Base-by-base conservation (phyloP, 2,329 filamentous ascomycete species). In the Corinectria fuckeliana region DNA sequence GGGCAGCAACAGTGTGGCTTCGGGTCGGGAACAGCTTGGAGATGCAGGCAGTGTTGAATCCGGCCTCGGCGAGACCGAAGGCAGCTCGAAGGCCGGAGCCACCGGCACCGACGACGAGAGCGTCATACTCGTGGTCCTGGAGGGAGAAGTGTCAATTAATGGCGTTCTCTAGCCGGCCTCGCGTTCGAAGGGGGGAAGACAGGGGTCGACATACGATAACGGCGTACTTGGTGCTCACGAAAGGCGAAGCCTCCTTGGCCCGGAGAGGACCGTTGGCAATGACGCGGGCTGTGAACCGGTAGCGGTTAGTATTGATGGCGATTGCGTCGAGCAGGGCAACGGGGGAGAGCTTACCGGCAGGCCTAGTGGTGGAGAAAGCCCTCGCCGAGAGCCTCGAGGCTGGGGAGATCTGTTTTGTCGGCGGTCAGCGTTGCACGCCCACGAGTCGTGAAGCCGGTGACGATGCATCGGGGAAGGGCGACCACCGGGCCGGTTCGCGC, bases 71-170 rank as follows among this genome's bases (percentile, higher is more conserved):
- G 60, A 95, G 87, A 80, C 91, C 91, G 74, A 94, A 93, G 51
- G 91, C 91, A 49, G 91, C 91, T 77, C 91, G 89, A 68, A 95
- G 84, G 77, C 91, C 91, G 62, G 91, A 83, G 71, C 91, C 91
- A 75, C 91, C 91, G 63, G 91, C 91, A 71, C 91, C 91, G 67
- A 95, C 92, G 62, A 99, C 95, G 71, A 99, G 85, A 63, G 94
- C 94, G 90, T 98, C 95, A 81, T 97, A 98, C 81, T 98, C 93
- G 81, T 99, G 95, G 78, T 98, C 95, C 88, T 93, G 62, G 87
- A 52, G 48, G 56, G 20, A 16, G 58, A 52, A 63, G 57, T 45
- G 67, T 72, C 66, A 67, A 66, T 68, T 64, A 63, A 64, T n/a
- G n/a, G n/a, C 41, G 34, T 52, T 52, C 52, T 20, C 13, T 39